Evolutionary conservation across 106 monocot genomes (phyloP).

Genomic region (Dioscorea dumetorum): DNA sequence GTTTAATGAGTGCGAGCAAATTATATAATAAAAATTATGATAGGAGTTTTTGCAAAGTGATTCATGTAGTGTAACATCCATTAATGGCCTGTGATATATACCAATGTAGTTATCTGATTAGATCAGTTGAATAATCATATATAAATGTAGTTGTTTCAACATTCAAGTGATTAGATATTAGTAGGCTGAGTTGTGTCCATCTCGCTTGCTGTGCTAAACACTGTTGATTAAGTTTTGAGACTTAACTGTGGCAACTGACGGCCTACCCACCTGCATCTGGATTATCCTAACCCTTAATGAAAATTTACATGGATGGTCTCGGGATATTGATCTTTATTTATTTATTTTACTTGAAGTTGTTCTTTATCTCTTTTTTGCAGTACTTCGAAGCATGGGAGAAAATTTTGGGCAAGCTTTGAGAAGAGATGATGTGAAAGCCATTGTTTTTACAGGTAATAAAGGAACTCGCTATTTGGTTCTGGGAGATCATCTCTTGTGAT

Average conservation of each 20-base stretch:
- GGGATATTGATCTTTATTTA: background rate
- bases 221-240: background rate
- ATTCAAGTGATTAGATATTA: too few relatives aligned
- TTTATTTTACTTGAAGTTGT: background rate
- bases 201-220: background rate
- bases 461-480: background rate
- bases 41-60: too few relatives aligned
- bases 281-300: too few relatives aligned
- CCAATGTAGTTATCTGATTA: too few relatives aligned
- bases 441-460: conserved; percentile 50
- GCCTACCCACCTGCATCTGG: background rate
- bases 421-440: conserved; percentile 73
- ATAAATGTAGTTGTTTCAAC: too few relatives aligned
- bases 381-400: conserved; percentile 49
- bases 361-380: conserved; percentile 19
- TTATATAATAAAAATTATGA: too few relatives aligned
- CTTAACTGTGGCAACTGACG: background rate
- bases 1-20: too few relatives aligned
- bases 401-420: conserved; percentile 47
- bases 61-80: too few relatives aligned
- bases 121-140: too few relatives aligned
- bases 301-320: background rate
- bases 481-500: background rate
- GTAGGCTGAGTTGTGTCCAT: too few relatives aligned
- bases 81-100: too few relatives aligned